A percentile compares a stretch with the other conserved stretches of the same genome.
These are phyloP conservation scores for Torulaspora gathmanii DNA, from an alignment of 805 yeast species.

Conservation along the genomic window DNA sequence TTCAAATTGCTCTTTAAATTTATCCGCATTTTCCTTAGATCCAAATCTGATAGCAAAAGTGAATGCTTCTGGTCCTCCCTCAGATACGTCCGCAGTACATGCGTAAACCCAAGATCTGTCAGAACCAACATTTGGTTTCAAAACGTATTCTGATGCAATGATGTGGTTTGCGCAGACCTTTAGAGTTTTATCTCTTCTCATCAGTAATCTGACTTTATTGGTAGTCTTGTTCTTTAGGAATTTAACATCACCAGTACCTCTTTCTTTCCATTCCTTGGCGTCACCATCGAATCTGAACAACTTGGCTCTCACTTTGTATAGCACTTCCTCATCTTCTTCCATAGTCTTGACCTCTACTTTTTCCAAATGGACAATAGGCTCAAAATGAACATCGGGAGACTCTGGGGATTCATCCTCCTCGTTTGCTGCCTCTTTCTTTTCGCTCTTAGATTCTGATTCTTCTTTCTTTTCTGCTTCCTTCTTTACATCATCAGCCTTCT, in stretches of 20 bases:
- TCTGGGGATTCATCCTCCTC: constrained; percentile 41
- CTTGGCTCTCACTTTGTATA: constrained; percentile 88
- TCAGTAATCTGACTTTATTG: constrained; percentile 80
- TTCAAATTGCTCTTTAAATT: constrained; percentile 89
- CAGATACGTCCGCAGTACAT: constrained; percentile 90
- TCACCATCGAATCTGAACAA: constrained; percentile 85
- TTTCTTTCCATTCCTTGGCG: constrained; percentile 94
- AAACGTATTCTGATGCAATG: constrained; percentile 72
- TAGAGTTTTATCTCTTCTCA: constrained; percentile 99
- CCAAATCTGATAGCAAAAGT: constrained; percentile 96
- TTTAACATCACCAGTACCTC: constrained; percentile 98
- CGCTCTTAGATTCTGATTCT: constrained; percentile 26
- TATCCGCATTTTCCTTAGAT: constrained; percentile 86
- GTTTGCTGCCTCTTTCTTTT: constrained; percentile 29
- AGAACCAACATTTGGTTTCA: constrained; percentile 91
- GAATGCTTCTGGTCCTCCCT: constrained; percentile 93
- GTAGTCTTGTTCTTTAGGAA: constrained; percentile 83
- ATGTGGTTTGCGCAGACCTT: constrained; percentile 97
- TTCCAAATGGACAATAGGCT: constrained; percentile 91
- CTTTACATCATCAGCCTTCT: constrained; percentile 53
- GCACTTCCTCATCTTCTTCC: constrained; percentile 82
- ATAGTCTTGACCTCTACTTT: constrained; percentile 95
- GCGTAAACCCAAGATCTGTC: constrained; percentile 98
- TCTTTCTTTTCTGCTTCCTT: constrained; percentile 35
- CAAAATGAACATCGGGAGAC: constrained; percentile 71